These are phyloP conservation scores for Penicillium tannophilum DNA, from an alignment of 495 filamentous ascomycete genomes.

Conservation along the genomic window DNA sequence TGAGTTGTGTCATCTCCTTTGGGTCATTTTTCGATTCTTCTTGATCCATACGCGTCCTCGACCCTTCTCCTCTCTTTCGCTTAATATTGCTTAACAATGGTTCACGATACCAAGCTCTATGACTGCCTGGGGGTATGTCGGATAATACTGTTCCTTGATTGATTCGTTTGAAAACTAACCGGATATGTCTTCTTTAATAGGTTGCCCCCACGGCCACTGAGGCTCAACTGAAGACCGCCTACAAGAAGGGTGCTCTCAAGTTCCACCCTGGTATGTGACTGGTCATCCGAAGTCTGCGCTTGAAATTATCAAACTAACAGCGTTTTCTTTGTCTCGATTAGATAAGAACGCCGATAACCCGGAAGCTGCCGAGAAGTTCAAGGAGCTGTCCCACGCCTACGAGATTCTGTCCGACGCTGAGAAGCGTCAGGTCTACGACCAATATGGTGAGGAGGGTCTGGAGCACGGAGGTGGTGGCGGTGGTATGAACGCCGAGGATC, in stretches of 20 bases:
- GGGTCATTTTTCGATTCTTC: slow-evolving; percentile 14
- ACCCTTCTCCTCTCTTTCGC: slow-evolving; percentile 18
- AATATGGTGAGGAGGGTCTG: slow-evolving; percentile 95
- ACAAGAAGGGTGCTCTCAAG: slow-evolving; percentile 87
- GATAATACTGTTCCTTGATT: slow-evolving; percentile 15
- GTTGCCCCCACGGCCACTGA: slow-evolving; percentile 73
- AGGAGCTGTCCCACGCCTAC: slow-evolving; percentile 93
- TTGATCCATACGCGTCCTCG: slow-evolving; percentile 17
- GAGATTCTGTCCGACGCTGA: slow-evolving; percentile 90
- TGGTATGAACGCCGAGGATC: slow-evolving; percentile 95
- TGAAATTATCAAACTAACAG: neutral
- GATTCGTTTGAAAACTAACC: slow-evolving; percentile 6
- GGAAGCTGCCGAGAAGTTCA: slow-evolving; percentile 94
- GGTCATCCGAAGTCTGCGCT: neutral
- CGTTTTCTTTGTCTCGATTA: slow-evolving; percentile 34
- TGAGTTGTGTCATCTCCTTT: slow-evolving; percentile 10
- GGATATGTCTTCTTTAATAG: slow-evolving; percentile 47
- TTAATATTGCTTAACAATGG: slow-evolving; percentile 58
- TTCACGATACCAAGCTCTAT: slow-evolving; percentile 87
- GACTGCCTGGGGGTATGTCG: slow-evolving; percentile 77
- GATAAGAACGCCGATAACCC: slow-evolving; percentile 97
- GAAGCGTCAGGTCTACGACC: slow-evolving; percentile 90
- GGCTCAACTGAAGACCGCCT: slow-evolving; percentile 82
- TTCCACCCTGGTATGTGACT: slow-evolving; percentile 77
- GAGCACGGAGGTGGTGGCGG: slow-evolving; percentile 79